phyloP scores from a whole-genome alignment of 1,284 basidiomycete species.

The Hemileia vastatrix region DNA sequence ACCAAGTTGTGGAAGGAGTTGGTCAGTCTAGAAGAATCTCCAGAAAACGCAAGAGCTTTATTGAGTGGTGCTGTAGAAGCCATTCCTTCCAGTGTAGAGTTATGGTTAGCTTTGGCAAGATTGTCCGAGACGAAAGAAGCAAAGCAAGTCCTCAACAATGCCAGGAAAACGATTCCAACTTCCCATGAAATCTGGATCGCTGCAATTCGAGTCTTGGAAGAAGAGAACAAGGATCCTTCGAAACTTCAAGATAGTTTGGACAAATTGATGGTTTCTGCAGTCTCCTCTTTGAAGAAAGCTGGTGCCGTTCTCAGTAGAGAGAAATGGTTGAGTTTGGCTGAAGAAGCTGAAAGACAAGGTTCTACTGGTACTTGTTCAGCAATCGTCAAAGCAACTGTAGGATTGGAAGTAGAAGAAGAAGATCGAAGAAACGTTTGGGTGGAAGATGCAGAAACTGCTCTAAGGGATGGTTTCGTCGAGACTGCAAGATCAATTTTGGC shows the following conservation, averaged over 20 bases:
- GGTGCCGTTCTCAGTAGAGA: constrained; percentile 38
- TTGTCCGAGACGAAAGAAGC: constrained; percentile 35
- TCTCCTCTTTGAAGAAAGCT: constrained; percentile 33
- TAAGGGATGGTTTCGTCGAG: constrained; percentile 32
- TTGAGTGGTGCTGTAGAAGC: constrained; percentile 38
- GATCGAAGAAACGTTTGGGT: constrained; percentile 39
- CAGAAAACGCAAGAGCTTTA: constrained; percentile 36
- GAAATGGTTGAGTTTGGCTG: constrained; percentile 42
- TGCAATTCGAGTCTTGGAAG: constrained; percentile 37
- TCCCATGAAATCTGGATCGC: constrained; percentile 44
- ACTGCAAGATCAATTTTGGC: constrained; percentile 34
- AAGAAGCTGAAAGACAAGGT: constrained; percentile 36
- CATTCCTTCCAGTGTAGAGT: constrained; percentile 38
- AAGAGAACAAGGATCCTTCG: constrained; percentile 9
- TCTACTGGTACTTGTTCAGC: constrained; percentile 36
- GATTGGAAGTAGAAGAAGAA: constrained; percentile 38
- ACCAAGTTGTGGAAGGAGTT: constrained; percentile 44
- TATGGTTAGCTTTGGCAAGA: constrained; percentile 41
- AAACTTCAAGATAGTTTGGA: no score
- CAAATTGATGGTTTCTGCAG: constrained; percentile 32
- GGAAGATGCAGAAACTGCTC: constrained; percentile 36
- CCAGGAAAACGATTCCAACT: constrained; percentile 39
- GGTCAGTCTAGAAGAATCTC: constrained; percentile 39
- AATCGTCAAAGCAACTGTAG: constrained; percentile 40
- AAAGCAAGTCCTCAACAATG: constrained; percentile 40